Base-by-base conservation (phyloP, 768 basidiomycete genomes). In the Agrocybe praecox region DNA sequence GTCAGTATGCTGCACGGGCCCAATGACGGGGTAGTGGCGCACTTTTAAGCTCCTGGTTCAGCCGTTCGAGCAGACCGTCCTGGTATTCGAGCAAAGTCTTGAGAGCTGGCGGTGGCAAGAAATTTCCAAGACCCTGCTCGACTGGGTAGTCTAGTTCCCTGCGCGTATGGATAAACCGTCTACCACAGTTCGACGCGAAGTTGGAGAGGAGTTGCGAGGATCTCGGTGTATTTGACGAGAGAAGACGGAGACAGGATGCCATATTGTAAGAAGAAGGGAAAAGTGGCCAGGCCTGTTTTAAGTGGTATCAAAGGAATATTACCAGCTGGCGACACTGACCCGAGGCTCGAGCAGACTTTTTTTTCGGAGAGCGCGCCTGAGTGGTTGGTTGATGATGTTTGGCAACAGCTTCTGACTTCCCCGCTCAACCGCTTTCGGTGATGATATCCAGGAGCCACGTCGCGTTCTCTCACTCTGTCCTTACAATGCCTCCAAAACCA, bases 81-180 rank as follows among this genome's bases (percentile, higher is more conserved):
- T 96, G 94, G 72, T 91, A 97, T 65, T 96, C 94, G 48, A 86
- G 78, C 48, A 94, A 76, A 56, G 82, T 81, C 59, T 81, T 83
- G 56, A 95, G 79, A 1, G 89, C 89, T n/a, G 69, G 63, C 19
- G 91, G 86, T 1, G 90, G 85, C 65, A 95, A 75, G 69, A 96
- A 96, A 19, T 85, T 76, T 45, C 89, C 90, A 29, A 96, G 76
- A 18, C 94, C 94, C 40, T 82, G 75, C 45, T 91, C 84, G 24
- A 87, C 68, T 9, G 79, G 71, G 74, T 93, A 95, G 1, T 84
- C 84, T 24, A 92, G 80, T 10, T 72, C 65, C 62, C 75, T 77
- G 55, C 79, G 79, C 52, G 74, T 68, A 71, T 90, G 89, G 10
- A 85, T 55, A 62, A 73, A 68, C 55, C 80, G 74, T 47, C 63